Evolutionary conservation across 2,329 filamentous ascomycete genomes (phyloP).

Genomic region (Hypoxylon sp.): DNA sequence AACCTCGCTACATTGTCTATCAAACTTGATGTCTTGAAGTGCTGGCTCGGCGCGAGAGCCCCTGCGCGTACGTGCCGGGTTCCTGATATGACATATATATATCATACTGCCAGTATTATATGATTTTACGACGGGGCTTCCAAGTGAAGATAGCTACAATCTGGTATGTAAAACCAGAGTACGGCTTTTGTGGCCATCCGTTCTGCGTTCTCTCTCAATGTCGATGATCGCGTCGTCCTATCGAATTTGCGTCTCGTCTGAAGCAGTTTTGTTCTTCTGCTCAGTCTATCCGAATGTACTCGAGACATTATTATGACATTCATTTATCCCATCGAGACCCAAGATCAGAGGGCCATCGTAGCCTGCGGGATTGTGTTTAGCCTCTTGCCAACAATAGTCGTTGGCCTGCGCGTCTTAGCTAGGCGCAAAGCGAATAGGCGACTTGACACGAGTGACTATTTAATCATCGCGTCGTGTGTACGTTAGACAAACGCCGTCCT

Average conservation of each 20-base stretch:
- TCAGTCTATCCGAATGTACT: slow-evolving; percentile 26
- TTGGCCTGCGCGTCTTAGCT: slow-evolving; percentile 47
- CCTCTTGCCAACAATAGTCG: slow-evolving; percentile 40
- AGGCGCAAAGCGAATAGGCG: slow-evolving; percentile 44
- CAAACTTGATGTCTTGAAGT: slow-evolving; percentile 9
- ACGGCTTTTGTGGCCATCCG: slow-evolving; percentile 5
- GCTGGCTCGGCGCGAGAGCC: slow-evolving; percentile 23
- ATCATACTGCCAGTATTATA: slow-evolving; percentile 30
- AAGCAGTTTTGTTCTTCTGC: slow-evolving; percentile 17
- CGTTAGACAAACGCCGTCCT: slow-evolving; percentile 16
- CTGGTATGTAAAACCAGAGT: slow-evolving; percentile 25
- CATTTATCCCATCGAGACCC: slow-evolving; percentile 45
- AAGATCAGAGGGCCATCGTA: slow-evolving; percentile 44
- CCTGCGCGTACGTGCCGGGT: slow-evolving; percentile 23
- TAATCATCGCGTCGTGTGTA: slow-evolving; percentile 49
- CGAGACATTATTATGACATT: slow-evolving; percentile 43
- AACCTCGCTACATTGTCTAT: slow-evolving; percentile 5
- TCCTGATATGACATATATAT: slow-evolving; percentile 25
- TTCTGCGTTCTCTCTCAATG: slow-evolving; percentile 6
- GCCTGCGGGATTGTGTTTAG: slow-evolving; percentile 45
- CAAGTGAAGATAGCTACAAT: slow-evolving; percentile 23
- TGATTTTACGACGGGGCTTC: slow-evolving; percentile 28
- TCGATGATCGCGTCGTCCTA: slow-evolving; percentile 16
- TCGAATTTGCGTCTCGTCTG: slow-evolving; percentile 12
- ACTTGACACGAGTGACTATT: slow-evolving; percentile 49